Evolutionary conservation across 495 filamentous ascomycete species (phyloP).

Genomic region (Hyaloscypha bicolor): DNA sequence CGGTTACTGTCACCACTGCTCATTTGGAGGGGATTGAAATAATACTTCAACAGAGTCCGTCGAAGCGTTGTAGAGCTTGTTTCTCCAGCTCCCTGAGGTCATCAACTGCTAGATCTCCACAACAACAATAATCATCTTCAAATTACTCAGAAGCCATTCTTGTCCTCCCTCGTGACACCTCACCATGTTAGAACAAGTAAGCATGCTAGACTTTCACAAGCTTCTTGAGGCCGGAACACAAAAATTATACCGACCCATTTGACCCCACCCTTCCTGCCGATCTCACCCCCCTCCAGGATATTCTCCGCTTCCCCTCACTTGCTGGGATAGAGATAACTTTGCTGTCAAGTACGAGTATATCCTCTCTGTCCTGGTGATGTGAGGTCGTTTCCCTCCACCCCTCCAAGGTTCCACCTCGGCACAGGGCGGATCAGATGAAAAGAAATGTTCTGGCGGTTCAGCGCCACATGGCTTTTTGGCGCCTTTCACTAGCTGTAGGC

Average conservation of each 20-base stretch:
- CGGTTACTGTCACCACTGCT: not conserved
- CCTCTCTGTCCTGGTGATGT: not conserved
- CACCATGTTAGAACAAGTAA: not conserved
- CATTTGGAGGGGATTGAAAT: not conserved
- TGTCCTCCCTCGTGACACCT: not conserved
- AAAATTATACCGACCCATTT: not conserved
- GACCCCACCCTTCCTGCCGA: not conserved
- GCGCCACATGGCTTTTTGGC: not conserved
- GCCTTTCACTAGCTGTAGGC: not conserved
- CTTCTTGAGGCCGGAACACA: not conserved
- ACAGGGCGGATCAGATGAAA: not conserved
- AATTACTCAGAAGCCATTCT: not conserved
- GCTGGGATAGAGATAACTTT: not conserved
- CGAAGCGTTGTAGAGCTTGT: not conserved
- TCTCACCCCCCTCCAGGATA: not conserved
- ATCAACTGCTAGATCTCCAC: not conserved
- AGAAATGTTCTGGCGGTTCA: not conserved
- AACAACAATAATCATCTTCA: not conserved
- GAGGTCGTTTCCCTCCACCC: not conserved
- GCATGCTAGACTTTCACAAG: not conserved
- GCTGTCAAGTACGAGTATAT: not conserved
- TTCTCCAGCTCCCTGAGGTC: not conserved
- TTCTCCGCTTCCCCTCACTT: not conserved
- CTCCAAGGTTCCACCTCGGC: conserved; percentile 1
- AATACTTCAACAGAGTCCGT: not conserved